phyloP scores from a whole-genome alignment of 257 asterid species.

The Nicotiana paniculata region DNA sequence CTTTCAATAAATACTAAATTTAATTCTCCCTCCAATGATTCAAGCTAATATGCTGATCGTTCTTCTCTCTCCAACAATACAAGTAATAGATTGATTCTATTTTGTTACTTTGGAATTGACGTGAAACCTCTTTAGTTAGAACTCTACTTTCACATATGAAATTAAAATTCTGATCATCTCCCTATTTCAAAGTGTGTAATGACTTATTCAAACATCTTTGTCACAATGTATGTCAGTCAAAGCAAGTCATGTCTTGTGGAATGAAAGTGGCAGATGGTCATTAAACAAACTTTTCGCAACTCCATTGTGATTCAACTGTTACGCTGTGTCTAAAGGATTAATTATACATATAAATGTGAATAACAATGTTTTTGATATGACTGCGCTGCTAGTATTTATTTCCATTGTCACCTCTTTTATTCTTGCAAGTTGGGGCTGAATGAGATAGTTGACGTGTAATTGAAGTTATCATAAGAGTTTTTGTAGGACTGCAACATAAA shows the following conservation, averaged over 20 bases:
- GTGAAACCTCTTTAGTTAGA: not conserved
- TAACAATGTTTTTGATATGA: not conserved
- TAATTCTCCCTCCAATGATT: not conserved
- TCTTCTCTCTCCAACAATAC: not conserved
- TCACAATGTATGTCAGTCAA: not conserved
- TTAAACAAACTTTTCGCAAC: not conserved
- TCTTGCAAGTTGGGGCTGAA: not conserved
- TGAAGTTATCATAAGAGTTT: not conserved
- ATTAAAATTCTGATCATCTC: not conserved
- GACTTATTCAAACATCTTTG: not conserved
- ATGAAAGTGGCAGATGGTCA: not conserved
- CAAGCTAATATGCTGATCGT: not conserved
- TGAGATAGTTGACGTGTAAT: not conserved
- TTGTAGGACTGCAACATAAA: not conserved
- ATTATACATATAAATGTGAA: not conserved
- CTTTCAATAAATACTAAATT: not conserved
- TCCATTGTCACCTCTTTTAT: not conserved
- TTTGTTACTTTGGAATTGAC: not conserved
- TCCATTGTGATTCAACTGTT: not conserved
- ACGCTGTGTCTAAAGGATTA: not conserved
- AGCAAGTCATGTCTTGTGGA: not conserved
- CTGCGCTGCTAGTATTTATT: not conserved
- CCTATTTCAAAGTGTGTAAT: not conserved
- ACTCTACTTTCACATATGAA: not conserved
- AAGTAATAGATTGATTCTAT: not conserved